Base-by-base conservation (phyloP, 768 basidiomycete species). In the Daedalea quercina region DNA sequence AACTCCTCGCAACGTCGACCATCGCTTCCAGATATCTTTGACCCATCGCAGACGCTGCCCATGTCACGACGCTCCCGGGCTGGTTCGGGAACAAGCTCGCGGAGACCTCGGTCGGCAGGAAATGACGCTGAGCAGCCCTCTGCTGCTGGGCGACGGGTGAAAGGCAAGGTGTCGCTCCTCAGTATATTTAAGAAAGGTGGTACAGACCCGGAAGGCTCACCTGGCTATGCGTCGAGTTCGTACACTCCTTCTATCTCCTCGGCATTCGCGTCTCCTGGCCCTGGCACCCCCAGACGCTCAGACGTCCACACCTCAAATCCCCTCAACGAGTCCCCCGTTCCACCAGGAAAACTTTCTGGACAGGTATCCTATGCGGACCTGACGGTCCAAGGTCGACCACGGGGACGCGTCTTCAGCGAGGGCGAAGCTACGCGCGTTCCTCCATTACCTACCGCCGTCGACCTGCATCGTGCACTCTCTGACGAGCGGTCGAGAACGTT, bases 151-250 rank as follows among this genome's bases (percentile, higher is more conserved):
- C 69, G 69, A 50, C 82, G 74, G 59, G 67, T 87, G 3, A 77
- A 77, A 24, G 81, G 82, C 67, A 90, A 90, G 66, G 78, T 87
- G 52, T 89, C 87, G 22, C 70, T 90, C 50, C 72, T 89, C 57
- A 82, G 79, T 58, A 73, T 90, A 15, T 89, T 90, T 72, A 85
- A 80, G 74, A 86, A 84, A 12, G 75, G 66, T 12, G 73, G 70
- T 31, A 53, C 57, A 17, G 72, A 60, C 1, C 47, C 58, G 11
- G 65, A 65, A 13, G 59, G 59, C 44, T 31, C 53, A 0, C 60
- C 63, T 3, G 59, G 57, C 15, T 54, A 62, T 31, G 52, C 56
- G 15, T 54, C 44, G 37, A 40, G 47, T 11, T 53, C 62, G 1
- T 55, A 59, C 17, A 65, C 59, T 51, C 63, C 63, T 3, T 56